Base-by-base conservation (phyloP, 441 rosid species). In the Populus hybrid region DNA sequence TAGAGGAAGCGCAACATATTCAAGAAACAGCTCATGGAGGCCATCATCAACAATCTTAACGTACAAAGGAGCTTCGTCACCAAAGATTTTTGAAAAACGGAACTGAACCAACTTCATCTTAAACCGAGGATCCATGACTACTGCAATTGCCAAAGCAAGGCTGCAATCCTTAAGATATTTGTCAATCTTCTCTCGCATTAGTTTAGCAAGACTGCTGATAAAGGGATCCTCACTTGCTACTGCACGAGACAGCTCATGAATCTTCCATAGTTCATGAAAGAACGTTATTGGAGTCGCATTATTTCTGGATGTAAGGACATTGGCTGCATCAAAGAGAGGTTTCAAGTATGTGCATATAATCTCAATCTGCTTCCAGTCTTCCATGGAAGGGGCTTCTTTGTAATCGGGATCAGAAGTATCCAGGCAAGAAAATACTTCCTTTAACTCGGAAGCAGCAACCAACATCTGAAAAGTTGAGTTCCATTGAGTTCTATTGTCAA, bases 101-200 rank as follows among this genome's bases (percentile, higher is more conserved):
- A 93, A 93, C 84, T 93, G 97, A 5, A 95, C 97, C 30, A 93
- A 92, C 86, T 93, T 95, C 99, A 95, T 87, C 86, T 93, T 95
- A 87, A 93, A 93, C 70, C 97, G 90, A 16, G 99, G 98, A 86
- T 95, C 99, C 98, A 95, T 92, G 74, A 91, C 90, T 1, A 89
- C 90, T 3, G 97, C 96, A 77, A 89, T 73, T 11, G 98, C 95
- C 88, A 95, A 78, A 79, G 89, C 90, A 80, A 92, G 81, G 90
- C 97, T 87, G 85, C 93, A 91, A 68, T 90, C 81, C 4, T 30
- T 30, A 30, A 30, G 32, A 30, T 30, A 30, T 30, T 30, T 30
- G 5, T 30, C 32, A 30, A 30, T 30, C 32, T 86, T 90, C 73
- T 88, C 96, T 35, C 79, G 89, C 90, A 95, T 83, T 61, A 79